Base-by-base conservation (phyloP, 805 yeast genomes). In the Kregervanrija pseudodelftensis region DNA sequence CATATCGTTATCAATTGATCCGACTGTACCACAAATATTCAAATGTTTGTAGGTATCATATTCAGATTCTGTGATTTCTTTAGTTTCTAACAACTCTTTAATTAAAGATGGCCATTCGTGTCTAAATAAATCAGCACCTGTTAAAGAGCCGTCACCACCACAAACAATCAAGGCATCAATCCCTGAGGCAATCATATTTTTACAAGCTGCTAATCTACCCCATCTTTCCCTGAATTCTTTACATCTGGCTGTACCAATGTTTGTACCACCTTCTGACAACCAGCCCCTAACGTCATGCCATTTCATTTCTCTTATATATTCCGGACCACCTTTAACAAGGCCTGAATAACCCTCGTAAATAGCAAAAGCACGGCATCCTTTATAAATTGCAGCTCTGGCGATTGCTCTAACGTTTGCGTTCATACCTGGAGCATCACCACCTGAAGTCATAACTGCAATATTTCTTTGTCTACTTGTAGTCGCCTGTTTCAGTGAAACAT, bases 1-100 rank as follows among this genome's bases (percentile, higher is more conserved):
- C 90, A 84, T 83, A 61, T 84, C 91, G 58, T 84, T 84, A 61
- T 84, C 91, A 53, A 84, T 84, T n/a, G 89, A 82, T 11, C 91
- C 91, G 41, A 84, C 90, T 15, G 80, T 70, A 48, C 91, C 91
- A 54, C 80, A 80, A 50, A 84, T 81, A 51, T 77, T 82, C 57
- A 84, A 72, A 54, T 77, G 76, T 54, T 69, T 65, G 62, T 79
- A 73, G 15, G 68, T 71, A 2, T 64, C 67, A 42, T 59, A 69
- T 56, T 79, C 73, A 37, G 69, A 69, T 13, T 53, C 38, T 4
- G 85, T 62, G 42, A 83, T 69, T 49, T 64, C 62, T 1, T 72
- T 71, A 1, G 61, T 66, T 1, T 59, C 63, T 11, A 71, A 63
- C 53, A 84, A 69, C 59, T 82, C 88, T 28, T 72, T 61, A 31